Evolutionary conservation across 345 rosid species (phyloP), one percentile per base, ranked within the genome.

Genomic region (Linum tenue): DNA sequence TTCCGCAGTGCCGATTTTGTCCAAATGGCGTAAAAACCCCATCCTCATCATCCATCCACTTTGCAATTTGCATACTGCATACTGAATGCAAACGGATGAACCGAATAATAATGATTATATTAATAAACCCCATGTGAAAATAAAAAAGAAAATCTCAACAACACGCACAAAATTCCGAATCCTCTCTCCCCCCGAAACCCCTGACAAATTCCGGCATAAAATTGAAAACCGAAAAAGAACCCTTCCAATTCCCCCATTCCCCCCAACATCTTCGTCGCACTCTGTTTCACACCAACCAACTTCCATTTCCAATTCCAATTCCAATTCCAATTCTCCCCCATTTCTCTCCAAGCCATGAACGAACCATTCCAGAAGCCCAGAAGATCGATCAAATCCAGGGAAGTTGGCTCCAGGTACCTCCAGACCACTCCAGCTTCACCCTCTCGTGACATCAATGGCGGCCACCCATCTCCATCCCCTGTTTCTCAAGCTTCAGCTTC

Each of bases 341-440:
- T 37, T 17, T 31, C 60, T 8, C 60, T 22, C 36, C 2, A 2
- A 7, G 60, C 53, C 53, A 48, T 48, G 53, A 48, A 48, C 53
- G 81, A 82, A 38, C 86, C 73, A 43, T 60, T 72, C 58, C 42
- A 69, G 58, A 85, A 80, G 67, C 73, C 79, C 37, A 70, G 78
- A 70, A 80, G 76, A 60, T 69, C 75, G 17, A 48, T 15, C 53
- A 86, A 76, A 70, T 77, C 86, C 48, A 81, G 90, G 1, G 83
- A 78, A 72, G 86, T 86, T 14, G 70, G 85, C 70, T 91, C 98
- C 1, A 82, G 90, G 39, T 88, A 78, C 67, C 83, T 88, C 56
- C 79, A 85, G 35, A 85, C 85, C 0, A 42, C 72, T 42, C 41
- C 84, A 14, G 76, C 81, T 48, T 64, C 83, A 12, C 79, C 53